Evolutionary conservation across 805 yeast genomes (phyloP), one percentile per base, ranked within the genome.

Genomic region (Tetrapisispora namnaoensis): DNA sequence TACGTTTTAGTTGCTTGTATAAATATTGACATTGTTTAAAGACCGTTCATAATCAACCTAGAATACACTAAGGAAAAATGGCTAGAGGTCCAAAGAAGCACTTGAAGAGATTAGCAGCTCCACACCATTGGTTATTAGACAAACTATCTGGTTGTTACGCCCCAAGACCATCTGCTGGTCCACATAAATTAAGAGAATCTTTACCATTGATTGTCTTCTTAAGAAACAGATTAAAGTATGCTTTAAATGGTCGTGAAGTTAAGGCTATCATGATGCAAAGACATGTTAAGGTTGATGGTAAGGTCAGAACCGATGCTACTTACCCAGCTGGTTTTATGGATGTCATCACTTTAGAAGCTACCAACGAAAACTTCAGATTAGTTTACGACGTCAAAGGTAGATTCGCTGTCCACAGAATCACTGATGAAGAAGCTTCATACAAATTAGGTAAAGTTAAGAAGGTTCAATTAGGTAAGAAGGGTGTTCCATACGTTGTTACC

Each of bases 41-140:
- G n/a, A 24, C 37, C 11, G 4, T n/a, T n/a, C 37, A 6, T 37
- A 34, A 45, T 34, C 44, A 45, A 39, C 44, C 48, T 27, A 17
- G 16, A 37, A 30, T 30, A 45, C 21, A 45, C 6, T n/a, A 46
- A 32, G 18, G 1, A 16, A 47, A 47, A 22, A 47, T 47, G 49
- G 49, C 46, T 47, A 47, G 49, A 47, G 49, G 49, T 41, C 49
- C 49, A 85, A 88, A 89, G 90, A 90, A 91, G 83, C 97, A 91
- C 76, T 83, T 90, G 75, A 90, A 91, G 84, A 89, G 98, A 85
- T 85, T 91, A 78, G 96, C 98, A 75, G 99, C 99, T 75, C 99
- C 99, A 82, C 85, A 90, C 82, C 99, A 93, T 85, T 93, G 99
- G 99, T 86, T 93, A 95, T 86, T 93, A 80, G 99, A 95, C 95